Evolutionary conservation across 208 protist species (phyloP).

Genomic region (Leishmania mexicana): DNA sequence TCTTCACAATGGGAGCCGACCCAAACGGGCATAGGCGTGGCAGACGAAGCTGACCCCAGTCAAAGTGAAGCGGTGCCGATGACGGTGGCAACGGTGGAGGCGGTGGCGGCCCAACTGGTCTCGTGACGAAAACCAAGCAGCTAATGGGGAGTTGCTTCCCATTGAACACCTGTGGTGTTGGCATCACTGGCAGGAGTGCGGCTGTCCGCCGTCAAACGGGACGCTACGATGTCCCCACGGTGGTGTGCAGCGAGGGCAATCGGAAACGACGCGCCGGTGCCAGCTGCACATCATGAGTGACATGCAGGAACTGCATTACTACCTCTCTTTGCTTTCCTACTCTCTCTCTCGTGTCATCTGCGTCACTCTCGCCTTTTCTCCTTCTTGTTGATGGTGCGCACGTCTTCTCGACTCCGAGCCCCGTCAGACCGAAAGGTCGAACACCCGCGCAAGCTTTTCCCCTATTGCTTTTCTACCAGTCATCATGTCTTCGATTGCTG

Average conservation of each 20-base stretch:
- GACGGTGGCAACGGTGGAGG: neutral
- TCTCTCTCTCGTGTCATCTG: neutral
- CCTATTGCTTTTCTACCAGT: neutral
- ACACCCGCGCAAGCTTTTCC: too few relatives aligned
- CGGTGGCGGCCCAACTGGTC: neutral
- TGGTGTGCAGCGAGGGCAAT: neutral
- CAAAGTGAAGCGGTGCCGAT: neutral
- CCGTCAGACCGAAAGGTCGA: neutral
- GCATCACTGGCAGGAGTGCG: neutral
- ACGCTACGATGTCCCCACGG: neutral
- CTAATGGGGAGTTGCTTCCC: neutral
- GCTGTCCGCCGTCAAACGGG: neutral
- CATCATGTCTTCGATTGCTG: conserved; percentile 40
- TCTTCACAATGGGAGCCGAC: neutral
- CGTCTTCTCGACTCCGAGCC: neutral
- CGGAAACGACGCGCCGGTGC: neutral
- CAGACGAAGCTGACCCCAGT: neutral
- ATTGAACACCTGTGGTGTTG: neutral
- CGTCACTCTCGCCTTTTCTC: neutral
- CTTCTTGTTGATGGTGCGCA: neutral
- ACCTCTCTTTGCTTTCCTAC: neutral
- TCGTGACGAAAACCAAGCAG: neutral
- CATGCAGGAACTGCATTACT: neutral
- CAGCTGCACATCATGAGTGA: neutral
- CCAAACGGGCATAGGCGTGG: neutral